These are phyloP conservation scores for Krasilnikovozyma curviuscula DNA, from an alignment of 768 basidiomycete species.

Conservation along the genomic window DNA sequence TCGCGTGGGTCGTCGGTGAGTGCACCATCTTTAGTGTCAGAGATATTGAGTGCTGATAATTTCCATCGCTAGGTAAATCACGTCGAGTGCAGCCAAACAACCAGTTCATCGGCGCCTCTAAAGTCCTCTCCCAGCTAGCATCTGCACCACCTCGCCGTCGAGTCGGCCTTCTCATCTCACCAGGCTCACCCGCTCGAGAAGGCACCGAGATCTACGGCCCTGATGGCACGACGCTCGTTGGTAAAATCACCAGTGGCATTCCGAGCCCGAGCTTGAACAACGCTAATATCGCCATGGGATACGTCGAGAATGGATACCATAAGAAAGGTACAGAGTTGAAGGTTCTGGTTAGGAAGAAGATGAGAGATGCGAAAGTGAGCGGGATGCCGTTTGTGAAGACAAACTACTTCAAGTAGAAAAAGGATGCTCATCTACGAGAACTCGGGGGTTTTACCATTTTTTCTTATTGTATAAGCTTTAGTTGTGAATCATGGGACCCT, in stretches of 20 bases:
- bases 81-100: constrained; percentile 36
- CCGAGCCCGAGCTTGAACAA: constrained; percentile 73
- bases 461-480: too few species aligned
- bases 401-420: constrained; percentile 45
- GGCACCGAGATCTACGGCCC: constrained; percentile 54
- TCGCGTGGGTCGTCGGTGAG: constrained; percentile 83
- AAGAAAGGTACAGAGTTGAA: constrained; percentile 74
- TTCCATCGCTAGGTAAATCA: constrained; percentile 46
- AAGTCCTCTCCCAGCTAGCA: constrained; percentile 46
- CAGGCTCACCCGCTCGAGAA: constrained; percentile 31
- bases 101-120: constrained; percentile 59
- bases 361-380: constrained; percentile 50
- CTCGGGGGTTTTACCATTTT: too few species aligned
- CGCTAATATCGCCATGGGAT: constrained; percentile 97
- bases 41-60: not conserved
- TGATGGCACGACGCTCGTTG: constrained; percentile 41
- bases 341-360: constrained; percentile 67
- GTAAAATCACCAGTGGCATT: constrained; percentile 77
- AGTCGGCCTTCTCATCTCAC: constrained; percentile 26
- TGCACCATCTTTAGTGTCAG: constrained; percentile 6
- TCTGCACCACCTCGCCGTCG: constrained; percentile 49
- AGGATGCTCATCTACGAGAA: too few species aligned
- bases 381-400: constrained; percentile 76
- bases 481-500: too few species aligned
- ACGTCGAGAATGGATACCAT: constrained; percentile 55